Percentiles rank a stretch among this genome's conserved stretches.
Evolutionary conservation across 1,284 basidiomycete species (phyloP).

Genomic region (Quambalaria eucalypti): DNA sequence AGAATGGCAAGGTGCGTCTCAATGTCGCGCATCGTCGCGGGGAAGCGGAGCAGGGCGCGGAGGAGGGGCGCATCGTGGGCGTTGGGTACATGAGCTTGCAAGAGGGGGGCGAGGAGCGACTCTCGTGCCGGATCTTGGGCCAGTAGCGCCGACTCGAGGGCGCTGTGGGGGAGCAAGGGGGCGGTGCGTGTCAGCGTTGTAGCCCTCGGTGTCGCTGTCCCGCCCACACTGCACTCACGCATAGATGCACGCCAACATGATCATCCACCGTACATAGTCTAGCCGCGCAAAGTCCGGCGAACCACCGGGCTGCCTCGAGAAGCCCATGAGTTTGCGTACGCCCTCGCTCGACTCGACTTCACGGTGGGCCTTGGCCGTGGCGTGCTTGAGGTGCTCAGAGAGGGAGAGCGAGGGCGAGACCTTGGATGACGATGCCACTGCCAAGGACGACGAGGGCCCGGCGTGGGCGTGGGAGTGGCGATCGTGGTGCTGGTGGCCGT

Average conservation of each 20-base stretch:
- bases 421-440: background rate
- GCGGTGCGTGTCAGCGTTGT: background rate
- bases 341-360: slow-evolving; percentile 19
- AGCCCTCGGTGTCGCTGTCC: background rate
- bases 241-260: slow-evolving; percentile 29
- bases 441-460: background rate
- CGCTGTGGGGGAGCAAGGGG: too few species aligned
- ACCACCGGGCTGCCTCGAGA: background rate
- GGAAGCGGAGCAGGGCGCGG: slow-evolving; percentile 6
- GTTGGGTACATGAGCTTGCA: background rate
- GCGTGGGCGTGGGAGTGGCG: background rate
- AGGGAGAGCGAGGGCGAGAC: slow-evolving; percentile 9
- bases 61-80: slow-evolving; percentile 6
- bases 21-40: slow-evolving; percentile 9
- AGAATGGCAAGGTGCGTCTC: slow-evolving; percentile 11
- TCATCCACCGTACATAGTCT: slow-evolving; percentile 26
- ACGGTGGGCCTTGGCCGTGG: slow-evolving; percentile 16
- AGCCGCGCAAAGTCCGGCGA: slow-evolving; percentile 10
- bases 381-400: slow-evolving; percentile 12
- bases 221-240: background rate
- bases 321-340: slow-evolving; percentile 14
- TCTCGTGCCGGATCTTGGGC: background rate
- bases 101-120: background rate
- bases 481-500: background rate
- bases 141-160: background rate